Base-by-base conservation (phyloP, 345 rosid genomes). In the Acer campestre region DNA sequence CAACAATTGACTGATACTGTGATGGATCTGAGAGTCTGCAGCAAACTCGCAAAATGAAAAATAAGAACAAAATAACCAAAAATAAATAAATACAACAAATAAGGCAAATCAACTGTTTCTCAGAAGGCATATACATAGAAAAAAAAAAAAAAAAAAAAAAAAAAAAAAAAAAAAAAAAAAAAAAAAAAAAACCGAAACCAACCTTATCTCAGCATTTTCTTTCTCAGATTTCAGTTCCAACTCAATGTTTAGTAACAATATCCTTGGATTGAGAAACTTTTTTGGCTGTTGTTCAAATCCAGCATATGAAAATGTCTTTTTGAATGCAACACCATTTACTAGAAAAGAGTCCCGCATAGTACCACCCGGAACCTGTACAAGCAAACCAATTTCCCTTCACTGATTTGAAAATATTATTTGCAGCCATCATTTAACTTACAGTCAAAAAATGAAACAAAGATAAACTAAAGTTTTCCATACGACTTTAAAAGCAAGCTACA, bases 271-370 rank as follows among this genome's bases (percentile, higher is more conserved):
- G 53, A 88, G 4, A 84, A 97, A 97, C 84, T 89, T 94, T 86
- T 97, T 97, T 0, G 99, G 99, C 76, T 97, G 99, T 71, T 97
- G 99, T 86, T 97, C 99, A 74, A 97, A 97, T 51, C 99, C 99
- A 1, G 99, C 99, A 80, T 97, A 97, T 0, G 99, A 94, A 83
- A 97, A 97, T n/a, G 99, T 97, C 87, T 97, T 97, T 71, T 97
- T 97, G 77, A 97, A 97, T 77, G 98, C 99, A 69, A 97, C 99
- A 73, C 99, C 99, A 81, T 93, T 87, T 40, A 97, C 99, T 46
- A 97, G 86, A 86, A 97, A 97, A 29, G 99, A 97, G 81, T 97
- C 98, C 31, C 94, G 86, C 99, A 97, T 97, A 70, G 71, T 94
- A 67, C 99, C 98, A 77, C 99, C 99, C 7, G 98, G 96, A 78